Evolutionary conservation across 495 filamentous ascomycete species (phyloP).

Genomic region (Hyaloscypha hepaticicola): DNA sequence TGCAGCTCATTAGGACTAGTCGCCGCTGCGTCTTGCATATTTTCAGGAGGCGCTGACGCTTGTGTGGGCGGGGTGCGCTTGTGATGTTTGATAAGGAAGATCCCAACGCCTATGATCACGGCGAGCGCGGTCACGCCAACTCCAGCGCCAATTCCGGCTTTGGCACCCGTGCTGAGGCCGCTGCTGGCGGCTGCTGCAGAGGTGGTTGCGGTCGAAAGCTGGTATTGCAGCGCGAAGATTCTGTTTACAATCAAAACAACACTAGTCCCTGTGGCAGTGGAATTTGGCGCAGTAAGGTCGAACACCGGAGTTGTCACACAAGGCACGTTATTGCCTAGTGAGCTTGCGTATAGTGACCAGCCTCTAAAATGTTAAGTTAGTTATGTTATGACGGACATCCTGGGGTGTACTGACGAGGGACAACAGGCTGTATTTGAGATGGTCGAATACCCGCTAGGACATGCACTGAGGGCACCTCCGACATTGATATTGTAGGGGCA

Average conservation of each 20-base stretch:
- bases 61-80: conserved; percentile 7
- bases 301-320: conserved; percentile 10
- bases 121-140: conserved; percentile 6
- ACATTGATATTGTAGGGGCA: conserved; percentile 7
- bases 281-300: conserved; percentile 5
- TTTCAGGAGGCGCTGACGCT: background rate
- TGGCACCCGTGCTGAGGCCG: conserved; percentile 7
- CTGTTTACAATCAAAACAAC: conserved; percentile 8
- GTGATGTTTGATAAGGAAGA: conserved; percentile 9
- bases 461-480: conserved; percentile 3
- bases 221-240: conserved; percentile 10
- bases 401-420: conserved; percentile 4
- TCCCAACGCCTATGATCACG: background rate
- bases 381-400: background rate
- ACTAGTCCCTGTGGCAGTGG: conserved; percentile 5
- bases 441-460: conserved; percentile 8
- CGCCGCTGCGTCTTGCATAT: conserved; percentile 3
- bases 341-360: conserved; percentile 6
- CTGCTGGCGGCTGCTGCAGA: conserved; percentile 6
- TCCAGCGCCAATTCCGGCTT: conserved; percentile 4
- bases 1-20: conserved; percentile 4
- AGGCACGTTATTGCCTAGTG: conserved; percentile 5
- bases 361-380: conserved; percentile 3
- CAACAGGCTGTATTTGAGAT: conserved; percentile 10
- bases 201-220: conserved; percentile 8